A percentile compares a stretch with the other conserved stretches of the same genome.
Conservation (phyloP, 805 yeast species). For the Debaryomyces castellii region DNA sequence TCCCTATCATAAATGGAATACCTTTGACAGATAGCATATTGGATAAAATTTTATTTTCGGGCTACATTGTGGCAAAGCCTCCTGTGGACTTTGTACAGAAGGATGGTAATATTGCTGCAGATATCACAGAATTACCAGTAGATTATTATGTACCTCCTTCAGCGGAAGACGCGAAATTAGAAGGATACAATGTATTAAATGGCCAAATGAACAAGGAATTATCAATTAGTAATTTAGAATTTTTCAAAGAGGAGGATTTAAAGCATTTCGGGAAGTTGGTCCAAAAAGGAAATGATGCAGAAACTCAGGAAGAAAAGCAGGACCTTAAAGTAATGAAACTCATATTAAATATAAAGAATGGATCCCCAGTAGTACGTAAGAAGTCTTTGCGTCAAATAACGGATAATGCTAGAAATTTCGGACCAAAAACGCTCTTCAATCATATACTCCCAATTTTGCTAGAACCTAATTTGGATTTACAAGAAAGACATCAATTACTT, state of each 20-base stretch:
- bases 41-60: slow-evolving; percentile 51
- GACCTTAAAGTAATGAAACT: slow-evolving; percentile 63
- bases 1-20: slow-evolving; percentile 28
- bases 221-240: slow-evolving; percentile 67
- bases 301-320: slow-evolving; percentile 50
- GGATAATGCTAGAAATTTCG: slow-evolving; percentile 61
- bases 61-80: slow-evolving; percentile 43
- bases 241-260: slow-evolving; percentile 69
- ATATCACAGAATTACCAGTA: slow-evolving; percentile 21
- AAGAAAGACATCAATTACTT: slow-evolving; percentile 78
- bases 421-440: slow-evolving; percentile 67
- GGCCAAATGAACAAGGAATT: slow-evolving; percentile 49
- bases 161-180: slow-evolving; percentile 21
- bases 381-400: slow-evolving; percentile 64
- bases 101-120: slow-evolving; percentile 28
- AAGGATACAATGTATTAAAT: slow-evolving; percentile 17
- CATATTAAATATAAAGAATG: slow-evolving; percentile 74
- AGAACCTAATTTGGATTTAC: slow-evolving; percentile 72
- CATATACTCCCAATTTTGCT: slow-evolving; percentile 73
- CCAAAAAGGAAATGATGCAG: slow-evolving; percentile 21
- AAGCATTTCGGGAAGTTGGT: slow-evolving; percentile 64
- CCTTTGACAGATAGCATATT: slow-evolving; percentile 46
- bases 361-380: slow-evolving; percentile 67
- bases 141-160: slow-evolving; percentile 56
- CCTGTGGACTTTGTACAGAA: slow-evolving; percentile 45